Evolutionary conservation across 163 green algal genomes (phyloP), one percentile per base, ranked within the genome.

Genomic region (Chloromonas sp.): DNA sequence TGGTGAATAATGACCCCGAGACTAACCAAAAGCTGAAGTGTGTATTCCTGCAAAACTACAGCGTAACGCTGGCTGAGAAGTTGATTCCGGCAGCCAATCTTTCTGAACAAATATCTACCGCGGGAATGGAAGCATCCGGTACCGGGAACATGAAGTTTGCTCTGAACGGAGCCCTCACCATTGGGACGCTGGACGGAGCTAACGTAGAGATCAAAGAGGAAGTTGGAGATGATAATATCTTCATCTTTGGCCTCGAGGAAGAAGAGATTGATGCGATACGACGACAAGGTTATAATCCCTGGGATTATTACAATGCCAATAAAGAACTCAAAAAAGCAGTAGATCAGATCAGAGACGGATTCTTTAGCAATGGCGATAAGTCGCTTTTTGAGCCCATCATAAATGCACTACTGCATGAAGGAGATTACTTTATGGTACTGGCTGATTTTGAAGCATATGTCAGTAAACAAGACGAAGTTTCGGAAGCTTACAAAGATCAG

Each of bases 141-240:
- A 99, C 97, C 15, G 95, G 88, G 87, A 99, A 99, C 95, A 99
- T 99, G 97, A 99, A 99, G 93, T 99, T 99, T 90, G 92, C 92
- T 57, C 98, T 99, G 94, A 99, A 99, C 87, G 97, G 97, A 79
- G 96, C 91, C 87, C 91, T 99, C 84, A 99, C 99, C 93, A 97
- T 99, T 66, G 97, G 97, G 88, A 99, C 97, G n/a, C 95, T 98
- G 92, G 97, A 99, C 86, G 97, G 97, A 71, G 97, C 97, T 76
- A 99, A 99, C 91, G 94, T 99, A 1, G 97, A 99, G 92, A 99
- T 99, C 83, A 94, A 92, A 0, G 93, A 99, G 87, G 95, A 98
- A 90, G 95, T 97, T 71, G 95, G 96, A 62, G 82, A 92, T 59
- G 96, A 99, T 3, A 99, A 99, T 94, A 98, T 99, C 92, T 99